These are phyloP conservation scores for Trichosporon sp. DNA, from an alignment of 1,284 basidiomycete species.

Conservation along the genomic window DNA sequence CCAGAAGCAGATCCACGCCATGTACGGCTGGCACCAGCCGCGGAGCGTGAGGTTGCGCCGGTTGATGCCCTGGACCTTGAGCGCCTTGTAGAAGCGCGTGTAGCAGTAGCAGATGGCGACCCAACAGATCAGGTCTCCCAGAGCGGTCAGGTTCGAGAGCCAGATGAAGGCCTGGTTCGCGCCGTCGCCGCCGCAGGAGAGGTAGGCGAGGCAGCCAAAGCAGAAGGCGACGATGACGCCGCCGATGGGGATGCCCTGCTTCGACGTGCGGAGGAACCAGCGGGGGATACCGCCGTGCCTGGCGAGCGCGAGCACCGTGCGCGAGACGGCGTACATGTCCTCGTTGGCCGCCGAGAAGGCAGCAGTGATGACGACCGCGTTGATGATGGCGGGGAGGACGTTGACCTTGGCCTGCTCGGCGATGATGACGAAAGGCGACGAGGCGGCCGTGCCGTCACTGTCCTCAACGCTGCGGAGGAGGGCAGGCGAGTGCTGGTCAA, in stretches of 20 bases:
- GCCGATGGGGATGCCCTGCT: slow-evolving; percentile 68
- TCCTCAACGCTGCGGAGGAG: slow-evolving; percentile 42
- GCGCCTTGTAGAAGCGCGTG: slow-evolving; percentile 70
- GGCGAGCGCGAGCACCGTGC: slow-evolving; percentile 60
- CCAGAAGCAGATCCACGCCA: slow-evolving; percentile 25
- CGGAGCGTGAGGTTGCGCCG: slow-evolving; percentile 66
- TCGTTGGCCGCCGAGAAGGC: slow-evolving; percentile 62
- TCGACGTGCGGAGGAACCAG: slow-evolving; percentile 64
- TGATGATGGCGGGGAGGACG: slow-evolving; percentile 66
- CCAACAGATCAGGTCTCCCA: slow-evolving; percentile 68
- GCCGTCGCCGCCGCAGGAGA: slow-evolving; percentile 62
- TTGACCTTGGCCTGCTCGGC: slow-evolving; percentile 69
- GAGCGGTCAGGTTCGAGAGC: slow-evolving; percentile 65
- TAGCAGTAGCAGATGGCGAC: slow-evolving; percentile 75
- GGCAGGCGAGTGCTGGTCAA: slow-evolving; percentile 57
- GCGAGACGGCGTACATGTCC: slow-evolving; percentile 60
- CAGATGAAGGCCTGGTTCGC: slow-evolving; percentile 70
- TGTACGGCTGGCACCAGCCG: slow-evolving; percentile 58
- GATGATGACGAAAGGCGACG: slow-evolving; percentile 78
- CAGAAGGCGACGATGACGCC: slow-evolving; percentile 67
- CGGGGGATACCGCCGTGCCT: slow-evolving; percentile 63
- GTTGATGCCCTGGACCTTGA: slow-evolving; percentile 64
- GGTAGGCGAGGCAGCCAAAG: slow-evolving; percentile 61
- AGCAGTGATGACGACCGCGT: slow-evolving; percentile 66
- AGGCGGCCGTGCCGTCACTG: slow-evolving; percentile 62